Evolutionary conservation across 495 filamentous ascomycete genomes (phyloP).

Genomic region (Talaromyces liani): DNA sequence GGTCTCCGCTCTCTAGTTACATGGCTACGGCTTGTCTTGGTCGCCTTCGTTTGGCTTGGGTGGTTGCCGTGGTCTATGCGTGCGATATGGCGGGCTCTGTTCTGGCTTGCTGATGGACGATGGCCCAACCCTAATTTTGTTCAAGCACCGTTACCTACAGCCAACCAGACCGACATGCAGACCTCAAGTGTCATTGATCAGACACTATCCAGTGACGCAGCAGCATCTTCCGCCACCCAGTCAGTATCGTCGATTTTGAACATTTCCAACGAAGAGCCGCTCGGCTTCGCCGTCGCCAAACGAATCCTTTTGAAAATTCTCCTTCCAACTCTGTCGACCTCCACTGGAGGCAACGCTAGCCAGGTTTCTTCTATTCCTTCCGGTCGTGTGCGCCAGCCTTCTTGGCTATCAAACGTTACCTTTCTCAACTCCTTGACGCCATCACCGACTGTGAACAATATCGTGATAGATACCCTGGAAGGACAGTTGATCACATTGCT

Average conservation of each 20-base stretch:
- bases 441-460: conserved; percentile 64
- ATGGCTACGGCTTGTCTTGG: conserved; percentile 70
- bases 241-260: conserved; percentile 36
- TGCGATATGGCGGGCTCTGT: conserved; percentile 81
- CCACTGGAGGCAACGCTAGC: conserved; percentile 11
- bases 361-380: conserved; percentile 18
- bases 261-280: conserved; percentile 38
- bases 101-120: conserved; percentile 93
- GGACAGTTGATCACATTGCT: conserved; percentile 87
- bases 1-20: conserved; percentile 59
- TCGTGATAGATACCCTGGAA: conserved; percentile 78
- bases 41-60: conserved; percentile 79
- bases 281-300: conserved; percentile 40
- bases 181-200: conserved; percentile 27
- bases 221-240: conserved; percentile 19
- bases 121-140: conserved; percentile 46
- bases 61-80: conserved; percentile 88
- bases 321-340: conserved; percentile 29
- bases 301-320: conserved; percentile 32
- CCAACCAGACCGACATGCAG: conserved; percentile 16
- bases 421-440: conserved; percentile 69
- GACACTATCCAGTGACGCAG: conserved; percentile 15
- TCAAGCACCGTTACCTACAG: background rate
- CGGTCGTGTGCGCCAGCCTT: conserved; percentile 29
- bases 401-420: conserved; percentile 60